phyloP scores from a whole-genome alignment of 2,329 filamentous ascomycete genomes.

The Colletotrichum horii region DNA sequence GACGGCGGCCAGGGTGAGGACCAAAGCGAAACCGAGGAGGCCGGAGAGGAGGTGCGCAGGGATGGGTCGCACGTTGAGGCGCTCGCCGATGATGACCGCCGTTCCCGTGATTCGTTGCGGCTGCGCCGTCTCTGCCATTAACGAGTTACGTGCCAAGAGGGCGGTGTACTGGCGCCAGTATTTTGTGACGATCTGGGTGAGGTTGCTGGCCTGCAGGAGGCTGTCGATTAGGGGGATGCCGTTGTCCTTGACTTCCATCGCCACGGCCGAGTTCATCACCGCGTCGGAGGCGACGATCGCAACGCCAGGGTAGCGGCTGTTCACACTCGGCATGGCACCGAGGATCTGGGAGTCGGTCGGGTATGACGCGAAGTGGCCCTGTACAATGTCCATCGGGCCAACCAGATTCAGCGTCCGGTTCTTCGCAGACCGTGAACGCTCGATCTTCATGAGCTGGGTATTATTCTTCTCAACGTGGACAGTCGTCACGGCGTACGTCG shows the following conservation, averaged over 20 bases:
- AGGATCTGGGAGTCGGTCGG: slow-evolving; percentile 9
- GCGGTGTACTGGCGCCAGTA: slow-evolving; percentile 41
- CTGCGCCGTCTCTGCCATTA: slow-evolving; percentile 27
- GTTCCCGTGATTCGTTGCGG: slow-evolving; percentile 21
- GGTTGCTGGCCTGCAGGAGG: slow-evolving; percentile 26
- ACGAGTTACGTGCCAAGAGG: slow-evolving; percentile 33
- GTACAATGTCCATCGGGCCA: slow-evolving; percentile 28
- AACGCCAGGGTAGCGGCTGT: slow-evolving; percentile 25
- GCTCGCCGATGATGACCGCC: slow-evolving; percentile 31
- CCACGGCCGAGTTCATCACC: slow-evolving; percentile 37
- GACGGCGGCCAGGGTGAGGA: slow-evolving; percentile 25
- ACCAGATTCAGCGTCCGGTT: slow-evolving; percentile 24
- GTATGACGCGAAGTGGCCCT: slow-evolving; percentile 28
- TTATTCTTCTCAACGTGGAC: slow-evolving; percentile 29
- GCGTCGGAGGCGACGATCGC: slow-evolving; percentile 34
- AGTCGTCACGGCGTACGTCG: slow-evolving; percentile 26
- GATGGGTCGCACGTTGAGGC: slow-evolving; percentile 32
- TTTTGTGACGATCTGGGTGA: slow-evolving; percentile 30
- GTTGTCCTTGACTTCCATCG: slow-evolving; percentile 27
- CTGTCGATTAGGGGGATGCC: slow-evolving; percentile 24
- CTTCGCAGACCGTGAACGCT: neutral
- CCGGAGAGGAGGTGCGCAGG: slow-evolving; percentile 36
- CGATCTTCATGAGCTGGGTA: slow-evolving; percentile 22
- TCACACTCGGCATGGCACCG: slow-evolving; percentile 1
- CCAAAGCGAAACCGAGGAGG: slow-evolving; percentile 30